These are phyloP conservation scores for Penicillium sp. DNA, from an alignment of 2,329 filamentous ascomycete species.

Conservation along the genomic window DNA sequence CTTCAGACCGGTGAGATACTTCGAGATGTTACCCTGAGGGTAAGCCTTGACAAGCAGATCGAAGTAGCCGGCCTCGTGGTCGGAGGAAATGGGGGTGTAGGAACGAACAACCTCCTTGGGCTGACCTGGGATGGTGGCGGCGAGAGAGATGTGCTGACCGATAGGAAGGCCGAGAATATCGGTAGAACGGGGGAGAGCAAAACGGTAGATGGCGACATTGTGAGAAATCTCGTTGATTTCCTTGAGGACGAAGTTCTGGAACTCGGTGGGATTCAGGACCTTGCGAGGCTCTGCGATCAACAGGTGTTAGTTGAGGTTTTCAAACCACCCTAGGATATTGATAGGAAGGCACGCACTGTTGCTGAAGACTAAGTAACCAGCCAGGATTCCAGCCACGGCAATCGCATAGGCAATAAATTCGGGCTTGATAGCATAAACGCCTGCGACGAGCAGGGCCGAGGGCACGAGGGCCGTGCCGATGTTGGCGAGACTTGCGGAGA, in stretches of 20 bases:
- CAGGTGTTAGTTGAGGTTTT: constrained; percentile 14
- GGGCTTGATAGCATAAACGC: constrained; percentile 72
- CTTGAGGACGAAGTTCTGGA: constrained; percentile 89
- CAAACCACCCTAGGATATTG: not conserved
- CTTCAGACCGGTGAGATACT: constrained; percentile 78
- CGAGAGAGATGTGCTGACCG: constrained; percentile 97
- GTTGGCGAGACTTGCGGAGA: constrained; percentile 45
- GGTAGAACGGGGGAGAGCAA: constrained; percentile 72
- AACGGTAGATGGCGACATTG: constrained; percentile 98
- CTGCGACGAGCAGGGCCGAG: constrained; percentile 72
- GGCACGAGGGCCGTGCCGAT: constrained; percentile 82
- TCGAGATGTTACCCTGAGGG: constrained; percentile 95
- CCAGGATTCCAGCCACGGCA: constrained; percentile 63
- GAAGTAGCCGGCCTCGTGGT: constrained; percentile 86
- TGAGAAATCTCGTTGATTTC: constrained; percentile 96
- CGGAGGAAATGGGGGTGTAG: constrained; percentile 88
- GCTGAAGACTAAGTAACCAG: constrained; percentile 68
- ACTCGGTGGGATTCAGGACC: constrained; percentile 79
- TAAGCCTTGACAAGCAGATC: constrained; percentile 98
- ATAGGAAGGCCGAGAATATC: constrained; percentile 93
- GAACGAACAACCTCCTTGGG: constrained; percentile 84
- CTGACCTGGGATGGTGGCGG: constrained; percentile 72
- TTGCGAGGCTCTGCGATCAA: constrained; percentile 64
- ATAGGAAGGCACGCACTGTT: constrained; percentile 58
- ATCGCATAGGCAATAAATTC: constrained; percentile 74